Conservation (phyloP, 495 filamentous ascomycete species). For the Usnea hakonensis region DNA sequence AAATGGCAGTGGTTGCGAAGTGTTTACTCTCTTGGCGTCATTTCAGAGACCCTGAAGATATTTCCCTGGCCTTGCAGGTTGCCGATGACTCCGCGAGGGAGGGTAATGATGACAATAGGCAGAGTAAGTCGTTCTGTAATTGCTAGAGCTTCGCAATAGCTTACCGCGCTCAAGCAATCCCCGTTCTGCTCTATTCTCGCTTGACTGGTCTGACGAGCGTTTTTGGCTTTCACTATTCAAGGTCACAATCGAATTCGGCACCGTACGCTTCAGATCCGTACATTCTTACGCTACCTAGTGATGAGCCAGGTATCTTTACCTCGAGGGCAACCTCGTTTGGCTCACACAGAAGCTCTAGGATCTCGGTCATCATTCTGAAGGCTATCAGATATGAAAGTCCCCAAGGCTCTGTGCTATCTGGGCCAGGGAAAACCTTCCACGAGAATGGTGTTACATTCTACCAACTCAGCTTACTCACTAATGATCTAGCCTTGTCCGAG, state of each 20-base stretch:
- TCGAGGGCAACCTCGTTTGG: neutral
- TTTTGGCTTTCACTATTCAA: constrained; percentile 31
- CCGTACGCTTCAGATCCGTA: constrained; percentile 36
- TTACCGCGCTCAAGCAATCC: constrained; percentile 23
- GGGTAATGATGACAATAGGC: constrained; percentile 25
- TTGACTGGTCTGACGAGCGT: constrained; percentile 32
- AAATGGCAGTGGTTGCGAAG: constrained; percentile 16
- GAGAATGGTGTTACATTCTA: constrained; percentile 3
- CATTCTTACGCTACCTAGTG: constrained; percentile 21
- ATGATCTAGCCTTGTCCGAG: constrained; percentile 15
- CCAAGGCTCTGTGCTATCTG: neutral
- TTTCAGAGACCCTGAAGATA: constrained; percentile 41
- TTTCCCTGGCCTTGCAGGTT: constrained; percentile 34
- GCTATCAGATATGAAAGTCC: neutral
- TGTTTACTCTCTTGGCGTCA: constrained; percentile 38
- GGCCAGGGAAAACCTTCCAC: neutral
- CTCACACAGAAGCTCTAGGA: neutral
- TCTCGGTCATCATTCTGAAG: neutral
- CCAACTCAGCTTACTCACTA: constrained; percentile 9
- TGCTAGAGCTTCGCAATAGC: neutral
- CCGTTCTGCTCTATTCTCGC: constrained; percentile 39
- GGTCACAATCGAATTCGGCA: constrained; percentile 18
- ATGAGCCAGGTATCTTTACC: neutral
- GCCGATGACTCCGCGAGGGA: constrained; percentile 15
- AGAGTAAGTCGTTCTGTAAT: constrained; percentile 7